Conservation (phyloP, 108 stramenopile species). For the Cyclotella sp. region DNA sequence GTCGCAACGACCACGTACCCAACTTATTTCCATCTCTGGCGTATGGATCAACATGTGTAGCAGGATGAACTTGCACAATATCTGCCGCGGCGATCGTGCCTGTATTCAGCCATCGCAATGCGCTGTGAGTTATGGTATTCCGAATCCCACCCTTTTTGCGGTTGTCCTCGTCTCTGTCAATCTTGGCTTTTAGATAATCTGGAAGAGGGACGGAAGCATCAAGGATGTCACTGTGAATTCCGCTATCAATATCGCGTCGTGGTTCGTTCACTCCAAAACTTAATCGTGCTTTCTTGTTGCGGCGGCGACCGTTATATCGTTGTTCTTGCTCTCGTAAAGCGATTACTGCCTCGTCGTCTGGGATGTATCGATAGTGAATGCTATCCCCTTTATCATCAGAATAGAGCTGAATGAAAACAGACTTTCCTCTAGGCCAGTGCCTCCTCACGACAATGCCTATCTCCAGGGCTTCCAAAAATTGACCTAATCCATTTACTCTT, state of each 20-base stretch:
- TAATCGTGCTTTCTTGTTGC: conserved; percentile 42
- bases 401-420: conserved; percentile 74
- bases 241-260: conserved; percentile 47
- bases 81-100: conserved; percentile 65
- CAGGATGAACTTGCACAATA: conserved; percentile 87
- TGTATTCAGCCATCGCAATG: conserved; percentile 51
- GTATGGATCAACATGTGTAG: conserved; percentile 75
- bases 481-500: conserved; percentile 74
- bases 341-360: conserved; percentile 74
- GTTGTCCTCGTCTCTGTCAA: conserved; percentile 65
- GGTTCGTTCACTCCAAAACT: conserved; percentile 52
- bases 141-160: conserved; percentile 54
- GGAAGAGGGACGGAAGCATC: conserved; percentile 48
- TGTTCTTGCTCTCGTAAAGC: conserved; percentile 82
- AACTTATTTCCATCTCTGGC: conserved; percentile 54
- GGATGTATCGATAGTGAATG: conserved; percentile 67
- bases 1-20: conserved; percentile 77
- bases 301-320: conserved; percentile 63
- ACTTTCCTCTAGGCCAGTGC: conserved; percentile 71
- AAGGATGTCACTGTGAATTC: conserved; percentile 40
- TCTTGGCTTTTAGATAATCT: conserved; percentile 72
- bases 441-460: conserved; percentile 84
- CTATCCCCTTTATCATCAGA: conserved; percentile 85
- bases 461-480: conserved; percentile 80
- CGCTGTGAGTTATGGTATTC: conserved; percentile 38